Evolutionary conservation across 768 basidiomycete species (phyloP).

Genomic region (Tubosaeta sp.): DNA sequence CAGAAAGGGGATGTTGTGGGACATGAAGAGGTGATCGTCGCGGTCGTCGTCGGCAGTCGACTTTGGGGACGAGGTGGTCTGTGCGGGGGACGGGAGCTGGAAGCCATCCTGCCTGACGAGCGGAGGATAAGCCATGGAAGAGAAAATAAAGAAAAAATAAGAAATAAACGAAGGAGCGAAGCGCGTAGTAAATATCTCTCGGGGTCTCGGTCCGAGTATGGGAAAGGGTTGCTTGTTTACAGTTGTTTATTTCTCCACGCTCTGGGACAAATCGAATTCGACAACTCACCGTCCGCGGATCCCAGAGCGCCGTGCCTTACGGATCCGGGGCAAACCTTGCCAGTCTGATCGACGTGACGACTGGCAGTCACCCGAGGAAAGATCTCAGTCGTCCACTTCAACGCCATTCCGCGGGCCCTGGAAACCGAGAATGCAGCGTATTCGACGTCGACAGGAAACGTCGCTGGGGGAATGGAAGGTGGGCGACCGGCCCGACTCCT

Average conservation of each 20-base stretch:
- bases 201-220: slow-evolving; percentile 34
- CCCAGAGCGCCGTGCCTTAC: not conserved
- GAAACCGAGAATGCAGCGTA: no score
- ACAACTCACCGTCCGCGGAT: not conserved
- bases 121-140: slow-evolving; percentile 26
- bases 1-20: slow-evolving; percentile 42
- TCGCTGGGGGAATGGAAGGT: no score
- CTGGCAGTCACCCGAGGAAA: no score
- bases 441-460: no score
- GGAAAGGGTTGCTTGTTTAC: slow-evolving; percentile 9
- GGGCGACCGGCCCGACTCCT: no score
- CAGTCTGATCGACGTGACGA: no score
- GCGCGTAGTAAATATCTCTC: slow-evolving; percentile 15
- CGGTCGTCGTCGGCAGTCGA: slow-evolving; percentile 27
- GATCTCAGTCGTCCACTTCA: no score
- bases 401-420: no score
- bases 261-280: no score
- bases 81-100: slow-evolving; percentile 50
- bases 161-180: no score
- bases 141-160: not conserved
- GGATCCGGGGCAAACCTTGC: no score
- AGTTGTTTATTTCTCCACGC: no score
- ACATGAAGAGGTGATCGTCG: slow-evolving; percentile 40
- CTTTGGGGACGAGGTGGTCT: slow-evolving; percentile 25
- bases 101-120: slow-evolving; percentile 70